Evolutionary conservation across 2,329 filamentous ascomycete species (phyloP), one percentile per base, ranked within the genome.

Genomic region (Hymenoscyphus albidus): DNA sequence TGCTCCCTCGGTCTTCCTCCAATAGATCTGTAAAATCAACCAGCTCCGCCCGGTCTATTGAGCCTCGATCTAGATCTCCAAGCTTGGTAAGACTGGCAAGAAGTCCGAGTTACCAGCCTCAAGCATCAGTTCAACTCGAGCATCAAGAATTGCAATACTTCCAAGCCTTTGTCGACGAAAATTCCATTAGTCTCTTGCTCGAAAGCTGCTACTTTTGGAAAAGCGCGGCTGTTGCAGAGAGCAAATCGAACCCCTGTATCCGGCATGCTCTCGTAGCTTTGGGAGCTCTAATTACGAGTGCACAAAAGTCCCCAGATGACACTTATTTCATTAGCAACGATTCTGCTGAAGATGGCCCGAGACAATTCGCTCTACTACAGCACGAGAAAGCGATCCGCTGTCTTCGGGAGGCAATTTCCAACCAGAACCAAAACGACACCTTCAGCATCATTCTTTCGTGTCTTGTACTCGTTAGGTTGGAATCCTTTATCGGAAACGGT

Each of bases 191-290:
- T 39, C 61, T 69, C 22, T 57, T 64, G 32, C 59, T 65, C 1
- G 58, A 58, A 5, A 9, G 22, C 10, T 82, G 81, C 27, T 78
- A 81, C 3, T 89, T 89, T 71, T 72, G 70, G 70, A 66, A 66
- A 14, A 61, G 63, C 40, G 56, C 66, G 12, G 69, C 69, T 4
- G 57, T 72, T 3, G 66, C 67, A 59, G 67, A 69, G 56, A 69
- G 68, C 31, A 39, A 64, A 54, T 58, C 48, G 2, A 66, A 65
- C 5, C 59, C 65, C 18, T 70, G 68, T 42, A 61, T 73, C n/a
- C 67, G 70, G 22, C 68, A 73, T 65, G 71, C 62, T n/a, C 63
- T 72, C n/a, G 64, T 73, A 1, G 71, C 71, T 14, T 67, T 72
- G 32, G 68, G 69, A 13, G 71, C 71, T 18, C 58, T 73, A 13